A percentile compares a stretch with the other conserved stretches of the same genome.
These are phyloP conservation scores for Crepidotus variabilis DNA, from an alignment of 768 basidiomycete genomes.

Conservation along the genomic window DNA sequence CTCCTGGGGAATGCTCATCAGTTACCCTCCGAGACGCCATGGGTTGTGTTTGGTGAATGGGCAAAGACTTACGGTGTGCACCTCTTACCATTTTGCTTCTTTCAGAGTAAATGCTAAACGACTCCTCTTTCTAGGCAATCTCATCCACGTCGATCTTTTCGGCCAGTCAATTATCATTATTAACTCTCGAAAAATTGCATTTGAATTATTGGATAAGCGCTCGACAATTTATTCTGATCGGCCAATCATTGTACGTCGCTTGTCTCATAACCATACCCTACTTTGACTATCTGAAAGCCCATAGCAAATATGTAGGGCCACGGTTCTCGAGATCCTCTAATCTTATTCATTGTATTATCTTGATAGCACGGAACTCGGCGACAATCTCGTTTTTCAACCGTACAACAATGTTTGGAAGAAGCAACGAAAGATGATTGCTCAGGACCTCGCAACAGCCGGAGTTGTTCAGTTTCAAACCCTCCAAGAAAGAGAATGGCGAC, in stretches of 20 bases:
- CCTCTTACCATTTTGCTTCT: too few species aligned
- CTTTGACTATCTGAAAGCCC: not conserved
- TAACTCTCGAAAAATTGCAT: slow-evolving; percentile 26
- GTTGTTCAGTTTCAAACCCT: slow-evolving; percentile 13
- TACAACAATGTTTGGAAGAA: slow-evolving; percentile 37
- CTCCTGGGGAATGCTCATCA: too few species aligned
- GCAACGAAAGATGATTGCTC: slow-evolving; percentile 26
- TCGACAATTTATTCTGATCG: slow-evolving; percentile 37
- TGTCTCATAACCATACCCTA: not conserved
- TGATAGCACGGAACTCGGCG: not conserved
- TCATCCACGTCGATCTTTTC: slow-evolving; percentile 28
- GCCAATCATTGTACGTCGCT: slow-evolving; percentile 5
- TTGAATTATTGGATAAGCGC: slow-evolving; percentile 38
- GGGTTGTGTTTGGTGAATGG: too few species aligned
- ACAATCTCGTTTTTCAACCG: not conserved
- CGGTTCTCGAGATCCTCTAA: not conserved
- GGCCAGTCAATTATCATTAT: slow-evolving; percentile 33
- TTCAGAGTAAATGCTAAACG: too few species aligned
- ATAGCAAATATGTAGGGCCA: slow-evolving; percentile 1
- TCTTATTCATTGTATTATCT: not conserved
- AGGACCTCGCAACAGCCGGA: slow-evolving; percentile 15
- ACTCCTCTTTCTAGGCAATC: not conserved
- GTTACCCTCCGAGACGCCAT: too few species aligned
- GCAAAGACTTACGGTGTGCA: too few species aligned
- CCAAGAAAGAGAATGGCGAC: slow-evolving; percentile 17